Percentiles rank a stretch among this genome's conserved stretches.
Conservation (phyloP, 1,284 basidiomycete genomes). For the Tilletia indica region DNA sequence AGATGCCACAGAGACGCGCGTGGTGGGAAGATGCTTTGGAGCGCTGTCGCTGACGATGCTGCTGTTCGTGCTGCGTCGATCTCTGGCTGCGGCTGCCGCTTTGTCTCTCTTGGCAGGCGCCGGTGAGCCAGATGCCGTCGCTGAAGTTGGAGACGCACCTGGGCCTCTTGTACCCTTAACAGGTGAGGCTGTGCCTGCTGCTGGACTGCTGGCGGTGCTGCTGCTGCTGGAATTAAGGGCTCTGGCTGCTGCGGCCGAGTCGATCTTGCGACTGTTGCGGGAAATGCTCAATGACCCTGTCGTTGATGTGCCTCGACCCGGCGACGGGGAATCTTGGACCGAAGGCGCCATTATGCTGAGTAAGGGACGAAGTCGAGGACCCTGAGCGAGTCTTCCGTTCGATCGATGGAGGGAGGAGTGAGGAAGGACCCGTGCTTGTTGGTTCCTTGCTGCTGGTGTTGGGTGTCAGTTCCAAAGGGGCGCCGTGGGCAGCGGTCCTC, state of each 20-base stretch:
- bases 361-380: too few species aligned
- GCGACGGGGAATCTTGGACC: background rate
- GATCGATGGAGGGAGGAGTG: too few species aligned
- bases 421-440: too few species aligned
- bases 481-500: too few species aligned
- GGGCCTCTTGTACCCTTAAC: background rate
- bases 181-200: background rate
- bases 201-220: background rate
- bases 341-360: too few species aligned
- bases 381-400: too few species aligned
- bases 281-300: background rate
- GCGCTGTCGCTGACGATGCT: background rate
- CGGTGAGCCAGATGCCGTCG: too few species aligned
- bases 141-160: too few species aligned
- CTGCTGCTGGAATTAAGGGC: background rate
- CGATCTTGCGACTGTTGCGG: background rate
- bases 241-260: background rate
- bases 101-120: background rate
- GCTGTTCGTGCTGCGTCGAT: background rate
- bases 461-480: too few species aligned
- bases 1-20: background rate
- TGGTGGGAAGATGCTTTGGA: constrained; percentile 3
- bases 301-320: constrained; percentile 3
- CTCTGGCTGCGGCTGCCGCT: background rate
- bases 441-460: too few species aligned